phyloP scores from a whole-genome alignment of 176 grass and related monocot genomes.

The Olyra latifolia region DNA sequence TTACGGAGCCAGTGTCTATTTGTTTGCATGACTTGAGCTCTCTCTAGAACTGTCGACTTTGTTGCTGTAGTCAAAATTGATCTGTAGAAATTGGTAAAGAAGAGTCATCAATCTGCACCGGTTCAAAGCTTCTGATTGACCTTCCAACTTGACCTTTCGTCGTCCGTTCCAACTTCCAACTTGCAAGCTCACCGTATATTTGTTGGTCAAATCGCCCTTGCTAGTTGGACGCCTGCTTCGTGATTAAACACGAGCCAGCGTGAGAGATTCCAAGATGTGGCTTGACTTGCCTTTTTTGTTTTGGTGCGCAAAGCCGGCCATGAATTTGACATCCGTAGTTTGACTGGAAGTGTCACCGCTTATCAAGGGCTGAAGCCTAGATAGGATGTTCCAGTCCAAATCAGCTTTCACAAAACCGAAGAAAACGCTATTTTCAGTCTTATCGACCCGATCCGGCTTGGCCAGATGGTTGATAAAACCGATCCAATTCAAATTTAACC shows the following conservation, averaged over 20 bases:
- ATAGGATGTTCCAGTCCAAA: no score
- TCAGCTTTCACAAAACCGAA: no score
- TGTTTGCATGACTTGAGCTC: background rate
- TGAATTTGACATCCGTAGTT: no score
- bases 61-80: background rate
- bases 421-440: no score
- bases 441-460: no score
- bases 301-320: background rate
- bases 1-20: background rate
- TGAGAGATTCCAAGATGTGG: background rate
- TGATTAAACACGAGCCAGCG: background rate
- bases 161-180: no score
- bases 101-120: no score
- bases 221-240: background rate
- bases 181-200: background rate
- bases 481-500: no score
- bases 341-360: no score
- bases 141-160: background rate
- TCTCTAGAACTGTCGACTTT: constrained; percentile 18
- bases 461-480: no score
- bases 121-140: background rate
- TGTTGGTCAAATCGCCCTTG: background rate
- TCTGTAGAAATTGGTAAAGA: background rate
- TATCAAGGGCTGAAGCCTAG: no score
- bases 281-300: background rate